Conservation (phyloP, 768 basidiomycete species). For the Floccularia luteovirens region DNA sequence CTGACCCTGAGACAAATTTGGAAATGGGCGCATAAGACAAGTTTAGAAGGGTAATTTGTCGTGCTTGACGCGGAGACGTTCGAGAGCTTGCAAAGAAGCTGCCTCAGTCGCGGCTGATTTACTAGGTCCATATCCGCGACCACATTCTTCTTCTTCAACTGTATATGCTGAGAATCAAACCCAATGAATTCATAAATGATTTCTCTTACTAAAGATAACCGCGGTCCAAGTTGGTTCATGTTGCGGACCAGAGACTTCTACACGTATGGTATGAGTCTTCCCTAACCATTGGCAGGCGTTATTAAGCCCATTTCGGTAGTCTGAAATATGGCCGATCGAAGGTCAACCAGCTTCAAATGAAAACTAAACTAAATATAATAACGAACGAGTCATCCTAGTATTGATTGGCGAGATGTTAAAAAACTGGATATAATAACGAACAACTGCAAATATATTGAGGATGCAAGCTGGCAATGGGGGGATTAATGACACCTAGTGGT, state of each 20-base stretch:
- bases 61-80: slow-evolving; percentile 3
- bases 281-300: not conserved
- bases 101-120: not conserved
- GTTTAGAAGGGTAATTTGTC: too few relatives aligned
- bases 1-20: too few relatives aligned
- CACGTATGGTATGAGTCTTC: not conserved
- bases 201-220: not conserved
- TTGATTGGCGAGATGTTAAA: too few relatives aligned
- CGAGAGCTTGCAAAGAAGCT: slow-evolving; percentile 10
- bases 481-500: too few relatives aligned
- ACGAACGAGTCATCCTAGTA: too few relatives aligned
- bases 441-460: too few relatives aligned
- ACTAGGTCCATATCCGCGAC: not conserved
- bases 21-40: too few relatives aligned
- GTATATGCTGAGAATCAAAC: not conserved
- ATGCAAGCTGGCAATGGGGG: too few relatives aligned
- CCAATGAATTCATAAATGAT: not conserved
- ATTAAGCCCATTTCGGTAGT: not conserved
- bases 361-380: too few relatives aligned
- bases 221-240: not conserved
- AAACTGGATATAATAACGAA: too few relatives aligned
- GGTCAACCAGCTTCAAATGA: too few relatives aligned
- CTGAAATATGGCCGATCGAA: too few relatives aligned
- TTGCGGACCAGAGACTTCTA: not conserved
- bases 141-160: not conserved